Evolutionary conservation across 1,139 yeast species (phyloP), one percentile per base, ranked within the genome.

Genomic region (Meyerozyma guilliermondii): DNA sequence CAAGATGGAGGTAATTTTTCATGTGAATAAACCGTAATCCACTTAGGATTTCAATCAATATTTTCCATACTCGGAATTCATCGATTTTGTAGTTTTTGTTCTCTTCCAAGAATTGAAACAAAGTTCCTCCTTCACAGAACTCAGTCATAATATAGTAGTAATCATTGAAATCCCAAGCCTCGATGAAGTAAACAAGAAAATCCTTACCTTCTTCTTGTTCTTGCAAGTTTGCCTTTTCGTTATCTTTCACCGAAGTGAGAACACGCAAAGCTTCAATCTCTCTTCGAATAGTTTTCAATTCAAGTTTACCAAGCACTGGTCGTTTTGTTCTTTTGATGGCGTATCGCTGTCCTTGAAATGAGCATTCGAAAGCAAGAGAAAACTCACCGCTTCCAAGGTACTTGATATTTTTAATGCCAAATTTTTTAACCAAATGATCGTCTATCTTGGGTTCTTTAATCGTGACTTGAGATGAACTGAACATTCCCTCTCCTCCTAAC

Each of bases 41-140:
- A 54, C 75, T 74, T 36, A 87, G 63, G 13, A 89, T 71, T 59
- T 92, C 98, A 42, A 85, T 83, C 49, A 91, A 67, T 35, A 94
- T 91, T 65, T 92, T 92, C 99, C 99, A 92, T 35, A 91, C 91
- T 51, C 99, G 77, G 83, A 96, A 92, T 60, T 92, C 98, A 60
- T 92, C 99, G n/a, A 86, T 71, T 49, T 85, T 82, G 44, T 94
- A 94, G 50, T 69, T 70, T 43, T 66, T 67, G 58, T 83, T 83
- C 50, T 87, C 95, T 35, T 82, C 77, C 41, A 92, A 64, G 58
- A 92, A 92, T 44, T 80, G 78, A 57, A 83, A 95, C 41, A 92
- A 66, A 22, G 92, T 87, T 1, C 98, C 98, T 56, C 92, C 91
- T 58, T 92, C 99, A 65, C 97, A 92, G 59, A 71, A 89, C 56